Evolutionary conservation across 192 early-diverging fungal species (phyloP).

Genomic region (Phlyctochytrium bullatum): DNA sequence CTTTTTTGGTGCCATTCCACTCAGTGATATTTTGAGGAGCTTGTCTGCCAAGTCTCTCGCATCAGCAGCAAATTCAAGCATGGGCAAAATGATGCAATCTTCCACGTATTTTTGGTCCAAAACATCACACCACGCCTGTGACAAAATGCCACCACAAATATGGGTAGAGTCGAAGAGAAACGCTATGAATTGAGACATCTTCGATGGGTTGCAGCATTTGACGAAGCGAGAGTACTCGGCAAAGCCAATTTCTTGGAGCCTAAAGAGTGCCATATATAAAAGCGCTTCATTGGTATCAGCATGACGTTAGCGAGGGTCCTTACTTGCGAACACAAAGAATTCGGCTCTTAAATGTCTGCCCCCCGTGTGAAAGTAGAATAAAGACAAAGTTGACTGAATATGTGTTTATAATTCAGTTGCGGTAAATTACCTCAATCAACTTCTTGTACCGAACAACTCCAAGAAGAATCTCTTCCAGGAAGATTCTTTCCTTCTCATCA

Average conservation of each 20-base stretch:
- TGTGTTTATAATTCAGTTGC: not conserved
- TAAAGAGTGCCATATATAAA: conserved; percentile 44
- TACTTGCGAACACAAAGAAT: conserved; percentile 47
- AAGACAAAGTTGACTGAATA: conserved; percentile 29
- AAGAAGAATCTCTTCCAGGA: conserved; percentile 40
- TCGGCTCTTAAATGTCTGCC: conserved; percentile 36
- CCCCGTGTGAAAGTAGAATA: conserved; percentile 37
- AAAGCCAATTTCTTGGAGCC: conserved; percentile 41
- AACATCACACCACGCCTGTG: conserved; percentile 32
- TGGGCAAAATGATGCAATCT: conserved; percentile 34
- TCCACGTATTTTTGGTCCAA: conserved; percentile 28
- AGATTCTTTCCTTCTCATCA: conserved; percentile 24
- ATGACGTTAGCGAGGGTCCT: not conserved
- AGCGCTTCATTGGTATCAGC: conserved; percentile 17
- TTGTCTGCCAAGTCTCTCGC: conserved; percentile 28
- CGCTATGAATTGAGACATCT: conserved; percentile 38
- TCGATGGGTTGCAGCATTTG: conserved; percentile 29
- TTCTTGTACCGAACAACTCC: conserved; percentile 41
- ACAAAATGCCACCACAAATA: conserved; percentile 26
- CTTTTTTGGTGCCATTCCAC: conserved; percentile 41
- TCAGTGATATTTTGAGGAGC: conserved; percentile 24
- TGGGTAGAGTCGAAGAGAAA: conserved; percentile 45
- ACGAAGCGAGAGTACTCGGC: conserved; percentile 29
- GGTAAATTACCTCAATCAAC: conserved; percentile 44
- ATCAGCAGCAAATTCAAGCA: conserved; percentile 26